These are phyloP conservation scores for Rhodofomes roseus DNA, from an alignment of 1,284 basidiomycete species.

Conservation along the genomic window DNA sequence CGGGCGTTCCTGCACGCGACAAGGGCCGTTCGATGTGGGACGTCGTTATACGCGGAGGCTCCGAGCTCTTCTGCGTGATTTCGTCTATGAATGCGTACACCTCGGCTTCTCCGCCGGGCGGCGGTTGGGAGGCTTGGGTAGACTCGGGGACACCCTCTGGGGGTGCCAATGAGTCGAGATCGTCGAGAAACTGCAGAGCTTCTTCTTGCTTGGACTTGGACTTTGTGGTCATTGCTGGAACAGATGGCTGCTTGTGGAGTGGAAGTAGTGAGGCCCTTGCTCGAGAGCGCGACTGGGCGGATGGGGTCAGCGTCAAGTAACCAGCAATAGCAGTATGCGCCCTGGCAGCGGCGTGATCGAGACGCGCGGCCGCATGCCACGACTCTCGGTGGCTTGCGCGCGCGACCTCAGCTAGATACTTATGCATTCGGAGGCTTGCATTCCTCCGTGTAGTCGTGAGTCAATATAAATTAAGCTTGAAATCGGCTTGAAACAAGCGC, in stretches of 20 bases:
- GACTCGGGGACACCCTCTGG: conserved; percentile 21
- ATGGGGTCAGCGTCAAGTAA: no score
- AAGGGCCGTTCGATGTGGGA: conserved; percentile 53
- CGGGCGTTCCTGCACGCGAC: conserved; percentile 69
- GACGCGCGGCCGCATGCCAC: neutral
- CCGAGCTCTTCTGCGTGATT: conserved; percentile 85
- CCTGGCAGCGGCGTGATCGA: neutral
- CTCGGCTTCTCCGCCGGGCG: conserved; percentile 64
- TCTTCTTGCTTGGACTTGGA: conserved; percentile 85
- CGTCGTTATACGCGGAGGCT: conserved; percentile 59
- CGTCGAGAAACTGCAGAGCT: conserved; percentile 85
- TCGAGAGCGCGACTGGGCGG: no score
- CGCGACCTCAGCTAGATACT: no score
- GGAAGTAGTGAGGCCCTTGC: no score
- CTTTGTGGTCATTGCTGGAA: conserved; percentile 37
- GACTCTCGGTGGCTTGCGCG: no score
- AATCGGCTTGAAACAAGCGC: no score
- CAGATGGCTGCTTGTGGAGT: neutral
- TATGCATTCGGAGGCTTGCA: no score
- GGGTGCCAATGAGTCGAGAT: conserved; percentile 75
- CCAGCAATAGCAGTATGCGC: no score
- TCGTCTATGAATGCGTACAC: conserved; percentile 93
- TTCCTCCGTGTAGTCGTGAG: no score
- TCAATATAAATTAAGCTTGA: no score
- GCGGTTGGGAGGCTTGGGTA: conserved; percentile 20